Evolutionary conservation across 2,329 filamentous ascomycete species (phyloP).

Genomic region (Alternaria viburni): DNA sequence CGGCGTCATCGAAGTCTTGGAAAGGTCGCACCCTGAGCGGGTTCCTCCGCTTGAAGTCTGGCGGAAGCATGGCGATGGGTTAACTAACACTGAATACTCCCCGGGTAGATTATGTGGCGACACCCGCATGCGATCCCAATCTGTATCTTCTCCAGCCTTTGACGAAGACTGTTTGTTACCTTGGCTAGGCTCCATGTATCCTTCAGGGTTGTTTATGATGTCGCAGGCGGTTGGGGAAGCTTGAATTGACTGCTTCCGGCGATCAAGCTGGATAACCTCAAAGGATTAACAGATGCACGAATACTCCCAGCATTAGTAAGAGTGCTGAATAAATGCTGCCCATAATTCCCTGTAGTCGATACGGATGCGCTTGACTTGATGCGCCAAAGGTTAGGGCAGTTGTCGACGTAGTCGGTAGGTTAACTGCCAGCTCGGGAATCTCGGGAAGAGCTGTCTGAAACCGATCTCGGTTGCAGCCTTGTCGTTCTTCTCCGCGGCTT

Average conservation of each 20-base stretch:
- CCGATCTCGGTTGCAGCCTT: too few species aligned
- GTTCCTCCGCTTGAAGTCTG: not conserved
- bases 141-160: not conserved
- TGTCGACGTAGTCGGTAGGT: not conserved
- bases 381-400: not conserved
- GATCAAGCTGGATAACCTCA: not conserved
- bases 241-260: not conserved
- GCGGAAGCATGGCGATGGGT: not conserved
- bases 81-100: not conserved
- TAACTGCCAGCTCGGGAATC: not conserved
- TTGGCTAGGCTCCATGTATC: not conserved
- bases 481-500: too few species aligned
- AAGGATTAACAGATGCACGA: not conserved
- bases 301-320: not conserved
- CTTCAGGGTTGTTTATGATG: not conserved
- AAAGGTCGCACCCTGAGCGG: not conserved
- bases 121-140: not conserved
- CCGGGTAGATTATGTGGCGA: not conserved
- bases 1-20: not conserved
- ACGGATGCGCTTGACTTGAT: not conserved
- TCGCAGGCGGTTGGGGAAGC: not conserved
- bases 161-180: not conserved
- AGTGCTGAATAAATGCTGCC: not conserved
- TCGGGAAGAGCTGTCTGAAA: too few species aligned
- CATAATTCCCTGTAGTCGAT: not conserved